Conservation (phyloP, 768 basidiomycete species). For the Paxillus rubicundulus region DNA sequence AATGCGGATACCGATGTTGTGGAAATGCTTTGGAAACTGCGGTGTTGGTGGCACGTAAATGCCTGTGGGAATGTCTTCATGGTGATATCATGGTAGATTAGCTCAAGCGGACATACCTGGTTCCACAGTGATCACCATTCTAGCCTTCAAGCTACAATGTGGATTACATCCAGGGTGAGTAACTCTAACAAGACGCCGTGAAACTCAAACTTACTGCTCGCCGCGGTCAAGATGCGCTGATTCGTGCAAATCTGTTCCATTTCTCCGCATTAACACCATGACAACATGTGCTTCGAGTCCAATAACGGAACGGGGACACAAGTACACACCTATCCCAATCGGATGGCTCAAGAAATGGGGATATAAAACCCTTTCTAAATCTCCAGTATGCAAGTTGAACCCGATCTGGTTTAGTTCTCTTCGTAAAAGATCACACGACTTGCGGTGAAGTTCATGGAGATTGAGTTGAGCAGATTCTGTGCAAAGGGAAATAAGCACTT, state of each 20-base stretch:
- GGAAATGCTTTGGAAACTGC: slow-evolving; percentile 83
- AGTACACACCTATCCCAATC: slow-evolving; percentile 74
- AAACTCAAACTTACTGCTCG: slow-evolving; percentile 42
- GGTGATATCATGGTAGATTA: not conserved
- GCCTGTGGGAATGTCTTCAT: slow-evolving; percentile 39
- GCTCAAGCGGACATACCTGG: slow-evolving; percentile 50
- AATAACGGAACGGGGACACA: not conserved
- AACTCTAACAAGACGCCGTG: not conserved
- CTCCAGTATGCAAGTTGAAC: slow-evolving; percentile 41
- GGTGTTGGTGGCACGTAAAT: slow-evolving; percentile 83
- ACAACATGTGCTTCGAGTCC: slow-evolving; percentile 1
- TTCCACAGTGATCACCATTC: slow-evolving; percentile 93
- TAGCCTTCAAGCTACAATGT: slow-evolving; percentile 58
- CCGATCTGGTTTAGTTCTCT: slow-evolving; percentile 70
- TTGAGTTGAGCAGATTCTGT: slow-evolving; percentile 54
- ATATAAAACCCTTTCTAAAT: slow-evolving; percentile 73
- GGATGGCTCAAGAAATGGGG: slow-evolving; percentile 93
- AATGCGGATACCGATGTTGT: slow-evolving; percentile 89
- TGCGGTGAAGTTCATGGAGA: slow-evolving; percentile 74
- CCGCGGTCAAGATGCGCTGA: slow-evolving; percentile 59
- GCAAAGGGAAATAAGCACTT: slow-evolving; percentile 60
- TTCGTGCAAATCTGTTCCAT: slow-evolving; percentile 78
- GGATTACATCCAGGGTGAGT: slow-evolving; percentile 7
- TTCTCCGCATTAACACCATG: slow-evolving; percentile 13
- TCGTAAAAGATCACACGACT: slow-evolving; percentile 63